Percentiles rank a stretch among this genome's conserved stretches.
Conservation (phyloP, 495 filamentous ascomycete species). For the Geoglossum glabrum region DNA sequence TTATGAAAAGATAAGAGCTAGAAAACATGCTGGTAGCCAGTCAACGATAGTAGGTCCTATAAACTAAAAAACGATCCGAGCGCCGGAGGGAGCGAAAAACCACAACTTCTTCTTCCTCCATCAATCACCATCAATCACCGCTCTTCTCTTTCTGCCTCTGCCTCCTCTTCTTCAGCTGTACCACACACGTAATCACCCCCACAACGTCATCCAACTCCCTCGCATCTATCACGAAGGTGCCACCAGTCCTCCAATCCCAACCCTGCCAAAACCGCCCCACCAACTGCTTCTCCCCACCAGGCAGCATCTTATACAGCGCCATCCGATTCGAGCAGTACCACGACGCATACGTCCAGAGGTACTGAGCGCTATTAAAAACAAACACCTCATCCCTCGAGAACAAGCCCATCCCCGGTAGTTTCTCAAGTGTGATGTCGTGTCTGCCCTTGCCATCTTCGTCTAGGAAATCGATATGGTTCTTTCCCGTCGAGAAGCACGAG, state of each 20-base stretch:
- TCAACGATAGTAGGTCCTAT: no score
- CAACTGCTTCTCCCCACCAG: slow-evolving; percentile 5
- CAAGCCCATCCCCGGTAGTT: no score
- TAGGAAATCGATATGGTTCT: no score
- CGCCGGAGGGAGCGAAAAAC: no score
- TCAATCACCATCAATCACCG: no score
- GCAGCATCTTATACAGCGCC: slow-evolving; percentile 7
- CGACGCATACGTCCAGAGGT: not conserved
- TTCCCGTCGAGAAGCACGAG: no score
- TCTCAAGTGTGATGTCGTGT: no score
- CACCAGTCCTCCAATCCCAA: slow-evolving; percentile 7
- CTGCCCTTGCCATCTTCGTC: no score
- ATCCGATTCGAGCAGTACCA: not conserved
- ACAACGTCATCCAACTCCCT: slow-evolving; percentile 9
- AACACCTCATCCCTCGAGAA: not conserved
- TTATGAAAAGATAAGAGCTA: no score
- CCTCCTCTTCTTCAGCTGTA: slow-evolving; percentile 13
- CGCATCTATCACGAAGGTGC: slow-evolving; percentile 9
- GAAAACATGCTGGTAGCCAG: no score
- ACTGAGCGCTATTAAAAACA: not conserved
- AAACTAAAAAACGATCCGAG: no score
- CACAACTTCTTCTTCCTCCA: no score
- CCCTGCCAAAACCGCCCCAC: slow-evolving; percentile 12
- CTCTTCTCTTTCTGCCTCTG: slow-evolving; percentile 8
- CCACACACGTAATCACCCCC: slow-evolving; percentile 8